These are phyloP conservation scores for Aspergillus neoniger DNA, from an alignment of 2,329 filamentous ascomycete species.

Conservation along the genomic window DNA sequence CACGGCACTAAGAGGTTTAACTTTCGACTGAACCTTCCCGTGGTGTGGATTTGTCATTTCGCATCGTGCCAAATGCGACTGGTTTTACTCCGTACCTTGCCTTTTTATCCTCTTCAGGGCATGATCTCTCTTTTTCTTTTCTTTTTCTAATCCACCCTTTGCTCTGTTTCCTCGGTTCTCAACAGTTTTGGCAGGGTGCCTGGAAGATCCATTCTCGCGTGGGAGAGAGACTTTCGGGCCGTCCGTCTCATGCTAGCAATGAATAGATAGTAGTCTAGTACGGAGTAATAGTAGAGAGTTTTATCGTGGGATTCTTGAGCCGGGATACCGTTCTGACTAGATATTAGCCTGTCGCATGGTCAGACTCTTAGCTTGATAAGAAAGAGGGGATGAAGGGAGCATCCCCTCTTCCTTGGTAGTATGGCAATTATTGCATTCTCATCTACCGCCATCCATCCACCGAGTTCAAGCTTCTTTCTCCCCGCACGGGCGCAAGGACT, in stretches of 20 bases:
- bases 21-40: conserved; percentile 6
- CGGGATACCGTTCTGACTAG: not conserved
- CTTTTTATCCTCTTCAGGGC: not conserved
- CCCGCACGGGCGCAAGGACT: conserved; percentile 19
- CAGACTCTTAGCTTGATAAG: not conserved
- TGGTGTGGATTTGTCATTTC: conserved; percentile 5
- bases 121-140: not conserved
- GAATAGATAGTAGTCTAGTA: not conserved
- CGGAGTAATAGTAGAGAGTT: not conserved
- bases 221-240: conserved; percentile 12
- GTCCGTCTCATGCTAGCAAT: conserved; percentile 4
- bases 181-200: not conserved
- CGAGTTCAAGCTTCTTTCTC: conserved; percentile 5
- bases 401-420: not conserved
- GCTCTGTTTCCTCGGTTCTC: not conserved
- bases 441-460: not conserved
- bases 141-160: not conserved
- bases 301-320: not conserved
- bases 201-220: conserved; percentile 19
- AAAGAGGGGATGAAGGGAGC: not conserved
- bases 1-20: not conserved
- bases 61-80: conserved; percentile 1
- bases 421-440: not conserved
- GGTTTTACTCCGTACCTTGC: not conserved
- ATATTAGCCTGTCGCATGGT: not conserved